phyloP scores from a whole-genome alignment of 345 rosid species.

The Schrenkiella parvula region DNA sequence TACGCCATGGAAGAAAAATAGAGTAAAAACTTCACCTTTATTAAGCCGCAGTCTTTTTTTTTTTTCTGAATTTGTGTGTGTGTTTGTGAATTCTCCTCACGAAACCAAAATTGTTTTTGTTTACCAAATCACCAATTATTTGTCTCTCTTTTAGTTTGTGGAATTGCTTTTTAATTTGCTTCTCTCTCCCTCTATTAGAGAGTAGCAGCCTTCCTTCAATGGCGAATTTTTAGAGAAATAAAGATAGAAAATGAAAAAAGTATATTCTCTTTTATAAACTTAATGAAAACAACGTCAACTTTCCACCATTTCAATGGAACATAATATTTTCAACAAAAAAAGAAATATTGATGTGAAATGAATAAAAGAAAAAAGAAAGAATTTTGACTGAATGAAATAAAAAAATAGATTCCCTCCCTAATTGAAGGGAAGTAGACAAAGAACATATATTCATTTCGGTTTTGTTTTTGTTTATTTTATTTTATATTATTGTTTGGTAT shows the following conservation, averaged over 20 bases:
- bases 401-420: conserved; percentile 14
- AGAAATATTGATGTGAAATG: background rate
- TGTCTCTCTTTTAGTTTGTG: conserved; percentile 1
- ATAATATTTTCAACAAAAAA: background rate
- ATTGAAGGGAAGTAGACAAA: conserved; percentile 2
- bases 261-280: conserved; percentile 7
- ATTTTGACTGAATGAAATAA: conserved; percentile 6
- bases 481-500: background rate
- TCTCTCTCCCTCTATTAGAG: background rate
- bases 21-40: conserved; percentile 3
- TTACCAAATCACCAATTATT: background rate
- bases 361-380: background rate
- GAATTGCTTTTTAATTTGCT: conserved; percentile 23
- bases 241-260: background rate
- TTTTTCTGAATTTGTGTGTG: background rate
- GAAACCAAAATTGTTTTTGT: conserved; percentile 3
- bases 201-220: conserved; percentile 6
- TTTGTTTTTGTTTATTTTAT: background rate
- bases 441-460: conserved; percentile 12
- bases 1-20: background rate
- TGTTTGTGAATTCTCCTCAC: background rate
- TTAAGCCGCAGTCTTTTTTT: background rate
- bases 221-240: background rate
- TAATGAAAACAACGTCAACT: conserved; percentile 8
- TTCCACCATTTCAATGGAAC: conserved; percentile 6